Conservation (phyloP, 805 yeast species). For the Wickerhamiella parazyma region DNA sequence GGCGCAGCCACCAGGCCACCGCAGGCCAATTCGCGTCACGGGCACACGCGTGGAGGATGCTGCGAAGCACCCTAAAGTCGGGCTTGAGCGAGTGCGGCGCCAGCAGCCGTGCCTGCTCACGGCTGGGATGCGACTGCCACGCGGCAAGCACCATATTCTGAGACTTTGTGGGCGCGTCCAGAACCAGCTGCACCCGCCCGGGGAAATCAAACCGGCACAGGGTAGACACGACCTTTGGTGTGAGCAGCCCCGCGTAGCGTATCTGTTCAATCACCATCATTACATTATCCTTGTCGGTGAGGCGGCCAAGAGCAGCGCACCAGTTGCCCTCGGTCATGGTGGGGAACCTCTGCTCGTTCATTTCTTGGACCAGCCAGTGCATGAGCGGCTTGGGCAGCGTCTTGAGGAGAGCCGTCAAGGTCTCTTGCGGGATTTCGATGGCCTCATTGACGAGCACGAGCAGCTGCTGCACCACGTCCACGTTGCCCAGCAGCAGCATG, state of each 20-base stretch:
- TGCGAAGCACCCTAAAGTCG: not conserved
- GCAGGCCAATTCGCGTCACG: not conserved
- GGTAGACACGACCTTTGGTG: not conserved
- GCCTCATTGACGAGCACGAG: not conserved
- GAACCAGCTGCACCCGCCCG: not conserved
- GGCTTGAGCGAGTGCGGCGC: not conserved
- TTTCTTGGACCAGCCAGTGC: not conserved
- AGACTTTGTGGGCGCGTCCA: not conserved
- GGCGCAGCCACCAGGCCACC: not conserved
- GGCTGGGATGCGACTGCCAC: not conserved
- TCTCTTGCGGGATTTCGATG: not conserved
- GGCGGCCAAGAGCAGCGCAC: not conserved
- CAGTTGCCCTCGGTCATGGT: not conserved
- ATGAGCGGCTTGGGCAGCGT: not conserved
- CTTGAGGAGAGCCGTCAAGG: not conserved
- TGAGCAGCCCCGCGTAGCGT: not conserved
- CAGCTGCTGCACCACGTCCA: not conserved
- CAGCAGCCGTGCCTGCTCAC: not conserved
- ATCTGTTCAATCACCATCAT: not conserved
- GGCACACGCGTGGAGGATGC: not conserved
- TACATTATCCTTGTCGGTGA: not conserved
- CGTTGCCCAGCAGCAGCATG: not conserved
- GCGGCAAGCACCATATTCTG: not conserved
- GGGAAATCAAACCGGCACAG: not conserved
- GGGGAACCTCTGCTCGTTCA: not conserved